A percentile compares a stretch with the other conserved stretches of the same genome.
Conservation (phyloP, 352 stramenopile genomes). For the Pythium sukuiense region DNA sequence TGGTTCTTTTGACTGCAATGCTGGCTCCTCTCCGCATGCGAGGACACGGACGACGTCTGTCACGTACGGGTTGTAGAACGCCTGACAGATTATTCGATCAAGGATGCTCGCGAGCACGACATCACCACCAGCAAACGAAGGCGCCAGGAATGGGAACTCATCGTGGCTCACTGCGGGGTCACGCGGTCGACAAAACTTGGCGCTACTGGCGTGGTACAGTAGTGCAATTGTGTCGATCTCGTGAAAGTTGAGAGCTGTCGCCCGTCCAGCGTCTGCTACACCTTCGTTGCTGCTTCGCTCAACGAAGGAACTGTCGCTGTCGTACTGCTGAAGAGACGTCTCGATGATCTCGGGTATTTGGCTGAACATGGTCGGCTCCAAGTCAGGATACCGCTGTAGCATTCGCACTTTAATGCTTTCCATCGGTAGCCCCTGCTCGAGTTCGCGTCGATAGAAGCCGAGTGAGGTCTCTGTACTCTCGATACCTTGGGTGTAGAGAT, state of each 20-base stretch:
- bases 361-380: slow-evolving; percentile 48
- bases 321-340: slow-evolving; percentile 36
- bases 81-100: slow-evolving; percentile 68
- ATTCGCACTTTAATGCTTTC: slow-evolving; percentile 57
- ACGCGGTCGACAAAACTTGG: slow-evolving; percentile 52
- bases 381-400: slow-evolving; percentile 50
- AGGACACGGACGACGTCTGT: slow-evolving; percentile 58
- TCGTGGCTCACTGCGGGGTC: slow-evolving; percentile 48
- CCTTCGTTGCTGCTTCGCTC: slow-evolving; percentile 5
- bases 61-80: slow-evolving; percentile 84
- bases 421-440: slow-evolving; percentile 53
- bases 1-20: neutral
- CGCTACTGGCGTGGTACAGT: slow-evolving; percentile 44
- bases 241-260: neutral
- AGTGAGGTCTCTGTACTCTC: slow-evolving; percentile 10
- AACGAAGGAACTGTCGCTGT: slow-evolving; percentile 19
- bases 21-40: slow-evolving; percentile 32
- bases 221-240: slow-evolving; percentile 42
- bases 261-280: neutral
- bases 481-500: slow-evolving; percentile 4
- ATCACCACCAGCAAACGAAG: slow-evolving; percentile 51
- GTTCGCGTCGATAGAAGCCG: slow-evolving; percentile 38
- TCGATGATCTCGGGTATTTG: slow-evolving; percentile 38
- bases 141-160: slow-evolving; percentile 49
- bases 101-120: slow-evolving; percentile 59